Evolutionary conservation across 176 grass and related monocot species (phyloP).

Genomic region (Oryza coarctata): DNA sequence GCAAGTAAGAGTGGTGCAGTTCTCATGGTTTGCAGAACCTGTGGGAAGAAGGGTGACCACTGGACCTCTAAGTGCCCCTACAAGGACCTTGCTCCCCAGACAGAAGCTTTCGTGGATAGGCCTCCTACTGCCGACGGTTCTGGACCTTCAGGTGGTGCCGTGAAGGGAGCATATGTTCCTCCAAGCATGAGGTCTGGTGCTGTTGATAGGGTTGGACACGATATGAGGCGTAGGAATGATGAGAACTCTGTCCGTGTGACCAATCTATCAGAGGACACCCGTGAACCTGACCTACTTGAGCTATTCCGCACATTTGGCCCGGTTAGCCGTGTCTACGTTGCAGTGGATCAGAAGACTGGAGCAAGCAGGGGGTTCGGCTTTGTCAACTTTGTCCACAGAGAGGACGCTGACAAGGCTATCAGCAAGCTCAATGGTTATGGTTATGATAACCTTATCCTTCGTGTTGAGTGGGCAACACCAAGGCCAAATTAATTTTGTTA

Average conservation of each 20-base stretch:
- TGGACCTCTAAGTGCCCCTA: conserved; percentile 98
- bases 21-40: conserved; percentile 96
- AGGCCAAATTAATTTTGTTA: conserved; percentile 56
- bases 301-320: conserved; percentile 77
- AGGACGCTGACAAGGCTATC: conserved; percentile 78
- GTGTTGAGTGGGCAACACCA: conserved; percentile 83
- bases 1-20: conserved; percentile 75
- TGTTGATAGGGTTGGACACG: conserved; percentile 45
- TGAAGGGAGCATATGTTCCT: conserved; percentile 73
- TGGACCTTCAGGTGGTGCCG: conserved; percentile 29
- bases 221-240: conserved; percentile 75
- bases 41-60: conserved; percentile 91
- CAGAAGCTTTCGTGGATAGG: conserved; percentile 58
- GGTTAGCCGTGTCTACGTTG: conserved; percentile 80
- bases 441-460: conserved; percentile 86
- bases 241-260: conserved; percentile 85
- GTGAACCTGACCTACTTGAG: conserved; percentile 61
- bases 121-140: conserved; percentile 58
- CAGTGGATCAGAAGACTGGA: conserved; percentile 76
- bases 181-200: conserved; percentile 71
- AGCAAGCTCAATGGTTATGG: conserved; percentile 93
- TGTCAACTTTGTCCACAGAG: conserved; percentile 75
- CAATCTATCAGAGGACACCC: conserved; percentile 82
- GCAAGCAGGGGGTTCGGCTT: conserved; percentile 71
- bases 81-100: conserved; percentile 75